A percentile compares a stretch with the other conserved stretches of the same genome.
Conservation (phyloP, 805 yeast genomes). For the Pichia thaimueangensis region DNA sequence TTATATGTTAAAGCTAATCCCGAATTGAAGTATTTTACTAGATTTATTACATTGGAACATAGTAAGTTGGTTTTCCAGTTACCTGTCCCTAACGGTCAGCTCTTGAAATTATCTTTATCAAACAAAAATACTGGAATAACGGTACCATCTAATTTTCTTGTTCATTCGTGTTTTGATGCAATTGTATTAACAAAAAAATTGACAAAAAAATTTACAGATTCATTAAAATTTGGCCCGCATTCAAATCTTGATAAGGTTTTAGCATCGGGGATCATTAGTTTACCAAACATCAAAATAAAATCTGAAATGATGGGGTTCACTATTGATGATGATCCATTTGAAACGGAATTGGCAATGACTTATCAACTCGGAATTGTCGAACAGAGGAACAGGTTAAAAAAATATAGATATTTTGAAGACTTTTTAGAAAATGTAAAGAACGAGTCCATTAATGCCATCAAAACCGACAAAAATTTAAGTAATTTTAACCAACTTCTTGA, state of each 20-base stretch:
- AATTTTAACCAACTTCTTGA: conserved; percentile 1
- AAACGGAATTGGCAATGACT: conserved; percentile 50
- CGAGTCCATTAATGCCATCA: not conserved
- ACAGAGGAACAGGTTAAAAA: conserved; percentile 43
- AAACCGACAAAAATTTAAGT: not conserved
- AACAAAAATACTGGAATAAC: conserved; percentile 40
- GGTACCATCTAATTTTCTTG: conserved; percentile 68
- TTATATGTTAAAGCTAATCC: conserved; percentile 10
- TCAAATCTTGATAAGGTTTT: conserved; percentile 1
- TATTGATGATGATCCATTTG: conserved; percentile 62
- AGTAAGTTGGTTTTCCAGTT: conserved; percentile 10
- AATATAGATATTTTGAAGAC: conserved; percentile 23
- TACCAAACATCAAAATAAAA: conserved; percentile 39
- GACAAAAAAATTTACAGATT: conserved; percentile 49
- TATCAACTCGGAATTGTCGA: conserved; percentile 53
- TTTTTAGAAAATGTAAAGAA: conserved; percentile 3
- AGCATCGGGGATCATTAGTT: conserved; percentile 16
- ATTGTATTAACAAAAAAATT: conserved; percentile 62
- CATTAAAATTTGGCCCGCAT: conserved; percentile 32
- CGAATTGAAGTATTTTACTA: conserved; percentile 2
- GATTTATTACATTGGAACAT: conserved; percentile 12
- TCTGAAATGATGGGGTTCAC: conserved; percentile 38
- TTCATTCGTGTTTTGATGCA: conserved; percentile 77
- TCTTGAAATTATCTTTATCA: conserved; percentile 14
- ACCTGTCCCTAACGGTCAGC: not conserved